Percentiles rank a stretch among this genome's conserved stretches.
Evolutionary conservation across 1,284 basidiomycete species (phyloP).

Genomic region (Rhizoctonia solani): DNA sequence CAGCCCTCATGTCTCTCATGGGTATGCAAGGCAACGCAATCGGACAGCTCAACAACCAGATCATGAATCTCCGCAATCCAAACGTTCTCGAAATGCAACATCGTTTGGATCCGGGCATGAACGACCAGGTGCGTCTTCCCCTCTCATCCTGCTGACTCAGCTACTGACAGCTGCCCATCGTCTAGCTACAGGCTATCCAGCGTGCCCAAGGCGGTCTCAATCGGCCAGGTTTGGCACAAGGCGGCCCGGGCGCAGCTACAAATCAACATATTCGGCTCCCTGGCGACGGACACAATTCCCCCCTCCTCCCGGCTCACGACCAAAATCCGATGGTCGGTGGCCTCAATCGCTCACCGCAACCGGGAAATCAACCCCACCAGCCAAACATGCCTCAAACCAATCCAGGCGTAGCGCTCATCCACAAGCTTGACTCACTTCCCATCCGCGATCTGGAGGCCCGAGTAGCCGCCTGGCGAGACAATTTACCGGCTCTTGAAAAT

Average conservation of each 20-base stretch:
- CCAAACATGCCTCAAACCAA: neutral
- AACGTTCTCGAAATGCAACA: neutral
- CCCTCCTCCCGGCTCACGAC: conserved; percentile 23
- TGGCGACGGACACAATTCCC: conserved; percentile 13
- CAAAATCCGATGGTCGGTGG: conserved; percentile 6
- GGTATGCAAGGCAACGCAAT: neutral
- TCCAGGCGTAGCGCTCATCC: conserved; percentile 3
- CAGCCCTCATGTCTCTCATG: conserved; percentile 29
- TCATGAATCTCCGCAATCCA: conserved; percentile 17
- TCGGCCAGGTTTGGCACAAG: neutral
- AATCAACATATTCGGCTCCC: conserved; percentile 24
- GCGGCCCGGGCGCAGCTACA: conserved; percentile 4
- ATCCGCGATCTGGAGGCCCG: conserved; percentile 22
- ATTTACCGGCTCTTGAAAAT: neutral
- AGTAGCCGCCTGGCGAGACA: conserved; percentile 9
- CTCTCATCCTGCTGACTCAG: conserved; percentile 9
- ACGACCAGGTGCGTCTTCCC: conserved; percentile 18
- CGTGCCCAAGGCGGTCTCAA: neutral
- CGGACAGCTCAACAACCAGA: neutral
- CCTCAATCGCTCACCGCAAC: conserved; percentile 28
- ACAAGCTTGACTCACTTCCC: conserved; percentile 17
- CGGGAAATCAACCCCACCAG: conserved; percentile 3
- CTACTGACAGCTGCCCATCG: conserved; percentile 7
- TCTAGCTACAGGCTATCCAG: conserved; percentile 26
- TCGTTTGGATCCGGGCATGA: conserved; percentile 8